These are phyloP conservation scores for Colletotrichum costaricense DNA, from an alignment of 2,329 filamentous ascomycete genomes.

Conservation along the genomic window DNA sequence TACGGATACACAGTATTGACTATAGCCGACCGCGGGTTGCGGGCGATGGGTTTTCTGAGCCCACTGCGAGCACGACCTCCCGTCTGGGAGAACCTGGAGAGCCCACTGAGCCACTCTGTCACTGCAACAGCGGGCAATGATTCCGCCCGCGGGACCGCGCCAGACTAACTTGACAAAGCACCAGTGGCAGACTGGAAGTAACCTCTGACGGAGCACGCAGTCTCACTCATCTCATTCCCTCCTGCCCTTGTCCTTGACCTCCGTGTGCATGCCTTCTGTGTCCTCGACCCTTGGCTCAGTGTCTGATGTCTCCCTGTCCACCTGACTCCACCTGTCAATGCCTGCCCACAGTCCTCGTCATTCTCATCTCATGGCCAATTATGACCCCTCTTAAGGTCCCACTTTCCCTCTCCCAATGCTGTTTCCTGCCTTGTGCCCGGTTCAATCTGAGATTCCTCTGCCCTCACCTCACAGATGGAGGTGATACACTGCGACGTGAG, in stretches of 20 bases:
- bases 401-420: neutral
- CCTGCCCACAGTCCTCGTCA: neutral
- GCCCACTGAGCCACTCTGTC: neutral
- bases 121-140: neutral
- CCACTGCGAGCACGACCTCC: conserved; percentile 32
- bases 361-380: conserved; percentile 9
- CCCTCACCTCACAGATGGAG: neutral
- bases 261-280: neutral
- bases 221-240: neutral
- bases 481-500: no score
- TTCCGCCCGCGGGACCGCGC: neutral
- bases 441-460: neutral
- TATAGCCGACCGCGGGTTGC: conserved; percentile 4
- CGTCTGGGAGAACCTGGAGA: conserved; percentile 2
- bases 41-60: neutral
- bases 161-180: neutral
- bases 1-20: neutral
- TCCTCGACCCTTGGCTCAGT: neutral
- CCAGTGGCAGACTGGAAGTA: neutral
- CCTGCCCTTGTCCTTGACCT: conserved; percentile 14
- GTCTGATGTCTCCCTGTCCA: conserved; percentile 2
- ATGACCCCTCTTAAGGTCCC: neutral
- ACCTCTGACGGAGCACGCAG: neutral
- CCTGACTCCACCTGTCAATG: neutral
- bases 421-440: neutral